phyloP scores from a whole-genome alignment of 2,329 filamentous ascomycete species.

The Talaromyces sp. region DNA sequence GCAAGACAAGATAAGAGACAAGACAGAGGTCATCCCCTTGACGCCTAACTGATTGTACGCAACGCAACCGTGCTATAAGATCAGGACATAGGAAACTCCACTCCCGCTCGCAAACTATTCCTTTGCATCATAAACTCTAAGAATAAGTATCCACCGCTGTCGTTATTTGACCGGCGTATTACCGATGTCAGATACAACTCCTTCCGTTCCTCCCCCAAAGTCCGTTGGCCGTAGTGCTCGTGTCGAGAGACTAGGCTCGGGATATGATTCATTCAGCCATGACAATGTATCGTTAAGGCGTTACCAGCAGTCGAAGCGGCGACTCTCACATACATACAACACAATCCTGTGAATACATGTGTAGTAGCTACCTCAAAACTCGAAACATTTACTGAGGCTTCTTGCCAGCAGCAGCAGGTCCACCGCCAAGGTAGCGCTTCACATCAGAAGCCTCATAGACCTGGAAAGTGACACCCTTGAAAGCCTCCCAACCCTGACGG shows the following conservation, averaged over 20 bases:
- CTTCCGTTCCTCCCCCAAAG: neutral
- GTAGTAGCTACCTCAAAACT: neutral
- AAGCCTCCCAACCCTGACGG: constrained; percentile 72
- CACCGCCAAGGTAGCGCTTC: constrained; percentile 64
- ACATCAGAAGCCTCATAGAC: constrained; percentile 77
- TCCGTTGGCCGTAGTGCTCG: constrained; percentile 1
- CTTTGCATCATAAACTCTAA: neutral
- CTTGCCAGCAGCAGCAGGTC: constrained; percentile 36
- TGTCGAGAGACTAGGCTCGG: constrained; percentile 1
- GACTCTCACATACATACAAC: neutral
- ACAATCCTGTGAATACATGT: neutral
- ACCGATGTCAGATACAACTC: neutral
- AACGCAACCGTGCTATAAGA: constrained; percentile 7
- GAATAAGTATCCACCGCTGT: neutral
- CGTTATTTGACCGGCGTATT: neutral
- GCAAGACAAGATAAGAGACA: neutral
- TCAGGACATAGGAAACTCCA: constrained; percentile 6
- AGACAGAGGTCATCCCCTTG: constrained; percentile 5
- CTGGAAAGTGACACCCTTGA: constrained; percentile 71
- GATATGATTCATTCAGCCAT: constrained; percentile 11
- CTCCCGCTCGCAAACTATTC: neutral
- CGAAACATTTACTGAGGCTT: constrained; percentile 44
- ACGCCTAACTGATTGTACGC: constrained; percentile 8
- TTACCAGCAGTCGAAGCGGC: constrained; percentile 7
- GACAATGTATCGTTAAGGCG: constrained; percentile 16